phyloP scores from a whole-genome alignment of 164 flowering plant species.

The Houttuynia cordata region DNA sequence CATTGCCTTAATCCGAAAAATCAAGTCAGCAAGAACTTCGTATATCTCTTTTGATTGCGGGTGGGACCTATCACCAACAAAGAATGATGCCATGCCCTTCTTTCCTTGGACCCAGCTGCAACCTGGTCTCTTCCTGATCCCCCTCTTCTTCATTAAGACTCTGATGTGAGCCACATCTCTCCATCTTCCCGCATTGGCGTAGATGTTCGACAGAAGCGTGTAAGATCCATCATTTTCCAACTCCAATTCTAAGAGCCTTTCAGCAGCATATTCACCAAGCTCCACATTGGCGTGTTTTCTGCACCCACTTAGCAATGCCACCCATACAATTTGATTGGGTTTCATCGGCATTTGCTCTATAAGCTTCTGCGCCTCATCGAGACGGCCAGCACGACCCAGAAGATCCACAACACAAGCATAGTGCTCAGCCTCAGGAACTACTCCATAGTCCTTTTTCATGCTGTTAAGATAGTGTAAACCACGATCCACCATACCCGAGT shows the following conservation, averaged over 20 bases:
- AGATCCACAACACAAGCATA: constrained; percentile 78
- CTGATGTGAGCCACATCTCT: constrained; percentile 70
- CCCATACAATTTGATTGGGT: constrained; percentile 61
- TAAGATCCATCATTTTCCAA: constrained; percentile 53
- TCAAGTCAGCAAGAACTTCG: constrained; percentile 32
- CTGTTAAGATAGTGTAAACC: constrained; percentile 40
- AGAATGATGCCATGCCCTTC: constrained; percentile 49
- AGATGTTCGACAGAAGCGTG: constrained; percentile 69
- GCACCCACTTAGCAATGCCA: constrained; percentile 62
- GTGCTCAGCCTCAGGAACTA: constrained; percentile 51
- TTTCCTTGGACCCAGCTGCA: constrained; percentile 76
- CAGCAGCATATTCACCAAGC: constrained; percentile 57
- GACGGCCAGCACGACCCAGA: constrained; percentile 68
- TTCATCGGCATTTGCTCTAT: constrained; percentile 59
- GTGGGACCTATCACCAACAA: constrained; percentile 65
- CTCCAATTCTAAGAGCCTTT: constrained; percentile 31
- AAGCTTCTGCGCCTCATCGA: constrained; percentile 50
- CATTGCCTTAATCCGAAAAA: constrained; percentile 34
- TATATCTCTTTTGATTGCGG: constrained; percentile 47
- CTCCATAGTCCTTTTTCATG: constrained; percentile 48
- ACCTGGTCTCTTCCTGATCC: constrained; percentile 76
- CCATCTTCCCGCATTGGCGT: constrained; percentile 78
- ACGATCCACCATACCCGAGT: constrained; percentile 54
- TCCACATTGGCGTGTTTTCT: constrained; percentile 57
- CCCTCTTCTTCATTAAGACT: constrained; percentile 47